Evolutionary conservation across 192 early-diverging fungal species (phyloP), one percentile per base, ranked within the genome.

Genomic region (Backusella macrospora): DNA sequence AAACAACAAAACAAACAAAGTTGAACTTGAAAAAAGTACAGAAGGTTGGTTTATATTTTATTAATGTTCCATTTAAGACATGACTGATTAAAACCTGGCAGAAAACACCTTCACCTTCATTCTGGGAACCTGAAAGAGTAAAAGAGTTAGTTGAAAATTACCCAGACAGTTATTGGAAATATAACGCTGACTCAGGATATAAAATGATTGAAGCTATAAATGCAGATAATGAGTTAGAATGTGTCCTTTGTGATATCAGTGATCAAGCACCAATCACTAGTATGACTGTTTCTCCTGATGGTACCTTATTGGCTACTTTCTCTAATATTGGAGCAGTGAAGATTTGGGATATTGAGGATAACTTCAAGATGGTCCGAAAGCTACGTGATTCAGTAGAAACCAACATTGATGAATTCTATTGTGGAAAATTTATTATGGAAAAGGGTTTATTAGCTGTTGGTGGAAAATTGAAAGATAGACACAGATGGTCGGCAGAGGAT

Each of bases 321-420:
- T 93, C 90, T 74, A 95, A 90, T 76, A 75, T 89, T 15, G 96
- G 95, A 14, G 78, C 84, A 40, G 86, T 87, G 13, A 88, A 88
- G 42, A 80, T 98, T 47, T 98, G 95, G 95, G 93, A 95, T 81
- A 80, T 90, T 5, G 62, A 40, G 1, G 89, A 89, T 26, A 89
- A 92, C 9, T 96, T 92, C 29, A 81, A 86, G 47, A 70, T 90
- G 18, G 62, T 96, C 46, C 86, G 88, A 18, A 90, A 88, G 14
- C 74, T 98, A 49, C 85, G 94, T 42, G 96, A 97, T 76, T 71
- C 68, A 4, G 81, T 81, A 73, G 93, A 94, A 79, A 73, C 83
- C 12, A 87, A 98, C 52, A 96, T 98, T 80, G 96, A 98, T 73
- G 96, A 98, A 78, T 96, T 90, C 68, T 97, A 93, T 73, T 90